A percentile compares a stretch with the other conserved stretches of the same genome.
Evolutionary conservation across 345 rosid genomes (phyloP).

Genomic region (Cardiospermum halicacabum): DNA sequence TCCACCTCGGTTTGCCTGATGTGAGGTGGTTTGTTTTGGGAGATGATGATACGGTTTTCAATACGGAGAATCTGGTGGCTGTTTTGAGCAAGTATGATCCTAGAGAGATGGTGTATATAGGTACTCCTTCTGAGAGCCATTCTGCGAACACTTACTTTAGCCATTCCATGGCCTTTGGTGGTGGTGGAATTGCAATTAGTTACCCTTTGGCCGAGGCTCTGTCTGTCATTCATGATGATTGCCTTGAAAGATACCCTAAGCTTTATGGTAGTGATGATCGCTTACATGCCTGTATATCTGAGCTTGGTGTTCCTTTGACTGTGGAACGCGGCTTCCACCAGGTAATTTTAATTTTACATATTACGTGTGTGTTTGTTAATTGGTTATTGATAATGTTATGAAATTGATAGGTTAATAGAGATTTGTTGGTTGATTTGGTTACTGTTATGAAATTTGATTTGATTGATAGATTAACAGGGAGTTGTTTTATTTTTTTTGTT

Average conservation of each 20-base stretch:
- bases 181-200: slow-evolving; percentile 91
- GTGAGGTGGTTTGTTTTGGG: slow-evolving; percentile 89
- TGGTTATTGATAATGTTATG: neutral
- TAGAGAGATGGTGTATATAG: slow-evolving; percentile 77
- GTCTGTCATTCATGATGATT: slow-evolving; percentile 58
- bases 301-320: slow-evolving; percentile 81
- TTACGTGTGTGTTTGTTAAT: neutral
- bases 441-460: slow-evolving; percentile 22
- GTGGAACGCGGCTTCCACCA: slow-evolving; percentile 90
- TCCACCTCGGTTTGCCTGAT: slow-evolving; percentile 55
- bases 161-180: slow-evolving; percentile 93
- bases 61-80: slow-evolving; percentile 50
- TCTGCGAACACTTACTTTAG: slow-evolving; percentile 84
- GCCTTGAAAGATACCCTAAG: slow-evolving; percentile 72
- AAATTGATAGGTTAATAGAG: neutral
- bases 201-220: slow-evolving; percentile 77
- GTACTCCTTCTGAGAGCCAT: slow-evolving; percentile 82
- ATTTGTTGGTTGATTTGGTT: neutral
- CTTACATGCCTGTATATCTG: slow-evolving; percentile 86
- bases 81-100: slow-evolving; percentile 74
- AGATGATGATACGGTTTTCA: slow-evolving; percentile 91
- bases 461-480: neutral
- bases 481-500: neutral
- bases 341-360: slow-evolving; percentile 30
- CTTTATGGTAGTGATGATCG: slow-evolving; percentile 94